Evolutionary conservation across 2,329 filamentous ascomycete genomes (phyloP), one percentile per base, ranked within the genome.

Genomic region (Aspergillus tanneri): DNA sequence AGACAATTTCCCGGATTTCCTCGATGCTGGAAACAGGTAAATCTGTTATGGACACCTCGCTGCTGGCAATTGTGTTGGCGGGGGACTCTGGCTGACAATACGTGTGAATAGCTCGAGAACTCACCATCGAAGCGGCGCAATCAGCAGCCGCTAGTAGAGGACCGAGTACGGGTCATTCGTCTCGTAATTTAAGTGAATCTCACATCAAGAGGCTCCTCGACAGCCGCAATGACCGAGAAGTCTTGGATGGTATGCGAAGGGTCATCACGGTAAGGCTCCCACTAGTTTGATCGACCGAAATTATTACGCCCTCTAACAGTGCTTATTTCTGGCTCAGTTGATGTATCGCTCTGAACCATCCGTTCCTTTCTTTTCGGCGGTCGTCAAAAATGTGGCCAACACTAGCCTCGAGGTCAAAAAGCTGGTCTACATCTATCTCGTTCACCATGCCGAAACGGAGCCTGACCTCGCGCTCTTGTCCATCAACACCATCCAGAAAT

Each of bases 401-500:
- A 87, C 91, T 11, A 96, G 90, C 62, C 80, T 96, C 61, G 90
- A 95, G 64, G 91, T 97, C 71, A 95, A 96, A 74, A 97, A 97
- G 71, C 84, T 99, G 47, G 93, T 99, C 54, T 99, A 99, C 77
- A 95, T 96, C 67, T 99, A 96, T 72, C 84, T 99, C 53, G 86
- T 97, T 52, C 89, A 95, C 67, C 91, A 99, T 79, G 93, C 93
- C 68, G 93, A 97, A 69, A 84, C 90, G 55, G 93, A 97, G 65
- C 93, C 92, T 49, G 93, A 99, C 71, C 87, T 96, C 37, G 91
- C 93, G 16, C 81, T 99, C 28, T 81, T 99, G 36, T 96, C 91
- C 50, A 96, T 99, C 80, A 99, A 99, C 72, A 95, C 93, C 5
- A 97, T 99, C 60, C 93, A 99, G 67, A 97, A 96, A 72, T 96